Evolutionary conservation across 73 alveolate genomes (phyloP).

Genomic region (Paramecium octaurelia): DNA sequence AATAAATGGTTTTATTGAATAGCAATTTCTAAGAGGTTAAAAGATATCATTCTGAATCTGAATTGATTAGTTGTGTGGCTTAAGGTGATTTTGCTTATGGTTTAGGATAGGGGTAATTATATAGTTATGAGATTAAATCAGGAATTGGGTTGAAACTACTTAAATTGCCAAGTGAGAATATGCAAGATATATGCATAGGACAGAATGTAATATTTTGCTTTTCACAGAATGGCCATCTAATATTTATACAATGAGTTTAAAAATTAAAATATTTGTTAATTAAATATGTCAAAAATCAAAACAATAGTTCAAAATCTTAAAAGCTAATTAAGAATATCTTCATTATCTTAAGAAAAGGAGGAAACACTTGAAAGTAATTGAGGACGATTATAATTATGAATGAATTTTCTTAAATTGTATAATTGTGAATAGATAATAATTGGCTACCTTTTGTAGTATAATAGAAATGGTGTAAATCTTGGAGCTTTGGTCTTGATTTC

Average conservation of each 20-base stretch:
- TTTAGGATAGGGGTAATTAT: background rate
- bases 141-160: background rate
- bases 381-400: slow-evolving; percentile 49
- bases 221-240: background rate
- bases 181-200: background rate
- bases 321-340: background rate
- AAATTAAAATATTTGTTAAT: background rate
- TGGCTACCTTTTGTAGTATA: slow-evolving; percentile 77
- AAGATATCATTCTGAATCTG: background rate
- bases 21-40: background rate
- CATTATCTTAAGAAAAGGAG: slow-evolving; percentile 28
- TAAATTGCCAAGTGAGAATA: background rate
- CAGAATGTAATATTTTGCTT: background rate
- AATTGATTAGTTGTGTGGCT: background rate
- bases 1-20: background rate
- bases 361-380: slow-evolving; percentile 57
- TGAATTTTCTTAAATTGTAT: slow-evolving; percentile 88
- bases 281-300: background rate
- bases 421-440: slow-evolving; percentile 85
- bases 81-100: slow-evolving; percentile 4
- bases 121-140: background rate
- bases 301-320: background rate
- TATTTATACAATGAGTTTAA: slow-evolving; percentile 19
- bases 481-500: slow-evolving; percentile 93
- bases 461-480: slow-evolving; percentile 96